Conservation (phyloP, 176 grass and related monocot genomes). For the Lolium multiflorum region DNA sequence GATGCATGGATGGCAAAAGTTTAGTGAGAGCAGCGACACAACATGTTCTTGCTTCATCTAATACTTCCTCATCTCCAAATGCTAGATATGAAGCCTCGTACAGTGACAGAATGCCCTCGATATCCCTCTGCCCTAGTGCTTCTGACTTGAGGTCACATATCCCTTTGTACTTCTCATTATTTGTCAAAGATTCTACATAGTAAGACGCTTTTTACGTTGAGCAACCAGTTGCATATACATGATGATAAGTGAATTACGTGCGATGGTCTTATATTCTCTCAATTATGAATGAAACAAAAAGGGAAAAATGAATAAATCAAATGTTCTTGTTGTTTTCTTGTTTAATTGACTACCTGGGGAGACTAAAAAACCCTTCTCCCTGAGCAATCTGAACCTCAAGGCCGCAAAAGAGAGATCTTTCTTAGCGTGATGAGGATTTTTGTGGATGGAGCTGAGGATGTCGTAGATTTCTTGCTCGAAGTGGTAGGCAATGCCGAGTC, state of each 20-base stretch:
- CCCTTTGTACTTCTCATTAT: too few species aligned
- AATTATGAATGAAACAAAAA: not conserved
- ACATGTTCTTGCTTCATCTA: too few species aligned
- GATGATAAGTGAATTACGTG: not conserved
- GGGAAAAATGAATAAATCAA: not conserved
- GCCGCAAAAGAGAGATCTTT: conserved; percentile 27
- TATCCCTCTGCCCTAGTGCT: too few species aligned
- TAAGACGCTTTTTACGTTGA: too few species aligned
- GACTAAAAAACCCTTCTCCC: conserved; percentile 40
- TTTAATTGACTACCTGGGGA: conserved; percentile 34
- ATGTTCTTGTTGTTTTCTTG: not conserved
- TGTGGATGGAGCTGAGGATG: conserved; percentile 20
- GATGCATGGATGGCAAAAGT: too few species aligned
- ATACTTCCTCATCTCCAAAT: too few species aligned
- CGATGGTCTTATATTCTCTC: not conserved
- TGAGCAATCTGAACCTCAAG: conserved; percentile 52
- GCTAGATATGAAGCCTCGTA: too few species aligned
- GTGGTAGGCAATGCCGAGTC: conserved; percentile 57
- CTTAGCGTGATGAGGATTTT: not conserved
- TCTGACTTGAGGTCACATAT: too few species aligned
- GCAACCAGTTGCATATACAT: too few species aligned
- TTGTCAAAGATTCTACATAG: too few species aligned
- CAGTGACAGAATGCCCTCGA: too few species aligned
- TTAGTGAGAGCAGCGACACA: too few species aligned
- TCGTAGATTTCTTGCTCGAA: conserved; percentile 49